Evolutionary conservation across 495 filamentous ascomycete species (phyloP), one percentile per base, ranked within the genome.

Genomic region (Penicillium samsonianum): DNA sequence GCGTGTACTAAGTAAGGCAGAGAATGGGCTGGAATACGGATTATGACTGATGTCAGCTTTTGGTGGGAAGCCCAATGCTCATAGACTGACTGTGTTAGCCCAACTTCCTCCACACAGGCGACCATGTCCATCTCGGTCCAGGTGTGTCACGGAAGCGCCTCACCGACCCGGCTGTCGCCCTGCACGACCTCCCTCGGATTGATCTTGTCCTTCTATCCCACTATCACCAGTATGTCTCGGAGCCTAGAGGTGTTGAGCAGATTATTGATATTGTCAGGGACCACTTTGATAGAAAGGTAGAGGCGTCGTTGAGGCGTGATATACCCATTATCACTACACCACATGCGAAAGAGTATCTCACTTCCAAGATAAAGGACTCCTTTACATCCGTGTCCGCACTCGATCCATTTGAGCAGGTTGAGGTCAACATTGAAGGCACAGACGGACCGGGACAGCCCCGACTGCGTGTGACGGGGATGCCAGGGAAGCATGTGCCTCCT

Each of bases 61-160:
- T 8, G 30, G 12, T 55, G 12, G 6, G 26, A 17, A 9, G 25
- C 4, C 12, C 14, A 10, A 12, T 17, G 23, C 4, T 37, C 22
- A 6, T 5, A 37, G 8, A 40, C 41, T 61, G 14, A 57, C 42
- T 8, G 1, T 25, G 43, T 11, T 44, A 78, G 71, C 78, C 86
- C 28, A 90, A 89, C 68, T 89, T 89, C 69, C 79, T 90, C 1
- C 86, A 88, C 60, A 82, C 81, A 3, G 84, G 85, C 38, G 83
- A 87, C 63, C 83, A 89, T 57, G 84, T 88, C 2, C 84, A 89
- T 59, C 75, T 89, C 10, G 87, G 84, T 0, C 85, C 85, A 1
- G 85, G 84, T 1, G 82, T 89, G 0, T 79, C 79, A 1, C 73
- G 75, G 0, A 64, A 69, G 25, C 73, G 87, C 0, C 63, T 67